Evolutionary conservation across 495 filamentous ascomycete species (phyloP).

Genomic region (Trichoderma virens): DNA sequence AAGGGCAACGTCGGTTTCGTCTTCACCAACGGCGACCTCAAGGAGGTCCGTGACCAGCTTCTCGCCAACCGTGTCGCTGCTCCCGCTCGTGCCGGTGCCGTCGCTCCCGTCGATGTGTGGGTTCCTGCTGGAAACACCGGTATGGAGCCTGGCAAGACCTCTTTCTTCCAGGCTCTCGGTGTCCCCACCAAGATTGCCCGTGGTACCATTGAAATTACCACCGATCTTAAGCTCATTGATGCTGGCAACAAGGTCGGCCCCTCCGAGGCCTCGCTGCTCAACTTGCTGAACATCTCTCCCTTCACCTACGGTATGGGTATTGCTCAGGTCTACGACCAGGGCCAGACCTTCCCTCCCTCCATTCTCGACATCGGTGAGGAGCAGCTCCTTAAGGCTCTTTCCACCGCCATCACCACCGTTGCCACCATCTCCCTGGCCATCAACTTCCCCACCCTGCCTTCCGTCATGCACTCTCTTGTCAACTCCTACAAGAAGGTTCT

Average conservation of each 20-base stretch:
- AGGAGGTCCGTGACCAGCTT: constrained; percentile 85
- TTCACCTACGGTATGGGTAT: constrained; percentile 99
- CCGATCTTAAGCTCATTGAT: constrained; percentile 96
- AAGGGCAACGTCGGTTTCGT: constrained; percentile 98
- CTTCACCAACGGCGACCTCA: constrained; percentile 97
- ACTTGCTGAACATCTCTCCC: constrained; percentile 99
- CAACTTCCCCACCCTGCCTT: constrained; percentile 94
- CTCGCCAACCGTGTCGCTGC: constrained; percentile 94
- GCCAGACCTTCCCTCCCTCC: constrained; percentile 74
- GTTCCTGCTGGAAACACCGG: constrained; percentile 97
- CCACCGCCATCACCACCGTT: constrained; percentile 76
- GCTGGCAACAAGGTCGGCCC: constrained; percentile 88
- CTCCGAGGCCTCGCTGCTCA: constrained; percentile 95
- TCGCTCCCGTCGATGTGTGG: constrained; percentile 85
- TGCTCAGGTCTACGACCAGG: constrained; percentile 88
- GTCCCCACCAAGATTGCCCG: constrained; percentile 99
- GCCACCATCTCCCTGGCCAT: constrained; percentile 81
- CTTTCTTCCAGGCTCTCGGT: constrained; percentile 99
- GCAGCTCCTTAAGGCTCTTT: constrained; percentile 81
- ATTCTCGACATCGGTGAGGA: constrained; percentile 91
- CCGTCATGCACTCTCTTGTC: constrained; percentile 88
- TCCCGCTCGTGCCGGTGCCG: constrained; percentile 91
- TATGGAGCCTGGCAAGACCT: constrained; percentile 99
- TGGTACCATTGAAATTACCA: constrained; percentile 99
- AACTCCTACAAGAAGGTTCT: constrained; percentile 97